Evolutionary conservation across 176 grass and related monocot species (phyloP).

Genomic region (Metroxylon sagu): DNA sequence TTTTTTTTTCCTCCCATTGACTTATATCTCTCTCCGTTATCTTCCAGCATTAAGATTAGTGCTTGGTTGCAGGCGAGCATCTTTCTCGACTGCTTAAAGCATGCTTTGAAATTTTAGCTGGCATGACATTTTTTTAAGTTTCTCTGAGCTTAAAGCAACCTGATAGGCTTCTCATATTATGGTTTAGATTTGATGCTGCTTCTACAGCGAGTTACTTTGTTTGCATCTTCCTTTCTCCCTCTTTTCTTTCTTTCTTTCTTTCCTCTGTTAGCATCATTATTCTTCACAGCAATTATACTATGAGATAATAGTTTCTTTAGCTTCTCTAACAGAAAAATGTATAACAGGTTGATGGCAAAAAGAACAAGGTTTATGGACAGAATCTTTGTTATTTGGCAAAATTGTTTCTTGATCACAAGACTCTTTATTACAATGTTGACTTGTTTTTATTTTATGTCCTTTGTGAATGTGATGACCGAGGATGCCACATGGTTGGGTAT

Average conservation of each 20-base stretch:
- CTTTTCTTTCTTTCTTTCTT: background rate
- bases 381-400: constrained; percentile 98
- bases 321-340: background rate
- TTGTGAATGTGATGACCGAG: constrained; percentile 97
- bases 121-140: too few relatives aligned
- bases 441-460: constrained; percentile 95
- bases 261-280: background rate
- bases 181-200: too few relatives aligned
- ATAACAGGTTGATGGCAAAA: constrained; percentile 93
- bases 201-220: too few relatives aligned
- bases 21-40: background rate
- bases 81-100: too few relatives aligned
- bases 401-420: constrained; percentile 97
- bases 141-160: too few relatives aligned
- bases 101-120: too few relatives aligned
- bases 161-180: too few relatives aligned
- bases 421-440: constrained; percentile 92
- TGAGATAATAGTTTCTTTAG: background rate
- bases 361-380: constrained; percentile 96
- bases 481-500: constrained; percentile 99
- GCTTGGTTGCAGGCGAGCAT: too few relatives aligned
- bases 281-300: background rate
- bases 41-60: too few relatives aligned
- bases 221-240: background rate
- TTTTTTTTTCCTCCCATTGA: background rate